phyloP scores from a whole-genome alignment of 768 basidiomycete species.

The Lyophyllum shimeji region DNA sequence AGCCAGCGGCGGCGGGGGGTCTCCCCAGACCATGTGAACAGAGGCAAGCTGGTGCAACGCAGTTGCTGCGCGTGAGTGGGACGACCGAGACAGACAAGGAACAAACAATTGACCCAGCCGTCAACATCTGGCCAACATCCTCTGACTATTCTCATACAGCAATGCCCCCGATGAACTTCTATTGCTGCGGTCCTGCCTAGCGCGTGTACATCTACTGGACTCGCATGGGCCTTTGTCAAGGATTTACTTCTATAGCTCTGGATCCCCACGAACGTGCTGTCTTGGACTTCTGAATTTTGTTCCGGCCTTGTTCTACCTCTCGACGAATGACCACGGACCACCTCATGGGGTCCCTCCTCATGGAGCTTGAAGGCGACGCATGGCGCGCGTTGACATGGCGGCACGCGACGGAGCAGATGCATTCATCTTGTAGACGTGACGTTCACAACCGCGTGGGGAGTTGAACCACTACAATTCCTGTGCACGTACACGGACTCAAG shows the following conservation, averaged over 20 bases:
- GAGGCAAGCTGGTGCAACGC: neutral
- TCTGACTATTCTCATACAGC: neutral
- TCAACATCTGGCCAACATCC: neutral
- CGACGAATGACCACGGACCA: neutral
- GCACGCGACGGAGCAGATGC: too few relatives aligned
- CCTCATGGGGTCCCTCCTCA: neutral
- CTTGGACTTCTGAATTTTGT: neutral
- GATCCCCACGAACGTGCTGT: neutral
- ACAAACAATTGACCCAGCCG: neutral
- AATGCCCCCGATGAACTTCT: neutral
- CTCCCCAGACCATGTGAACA: conserved; percentile 18
- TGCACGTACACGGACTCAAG: too few relatives aligned
- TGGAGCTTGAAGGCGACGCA: neutral
- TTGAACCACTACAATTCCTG: too few relatives aligned
- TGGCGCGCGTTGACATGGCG: too few relatives aligned
- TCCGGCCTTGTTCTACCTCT: neutral
- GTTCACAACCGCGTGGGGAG: too few relatives aligned
- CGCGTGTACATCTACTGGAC: neutral
- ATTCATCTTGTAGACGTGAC: too few relatives aligned
- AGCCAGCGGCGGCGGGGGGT: conserved; percentile 14
- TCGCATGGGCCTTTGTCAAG: neutral
- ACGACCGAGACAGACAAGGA: neutral
- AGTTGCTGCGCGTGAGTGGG: neutral
- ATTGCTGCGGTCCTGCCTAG: neutral
- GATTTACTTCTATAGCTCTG: neutral